A percentile compares a stretch with the other conserved stretches of the same genome.
Conservation (phyloP, 129 eudicot species). For the Oenanthe sinensis region DNA sequence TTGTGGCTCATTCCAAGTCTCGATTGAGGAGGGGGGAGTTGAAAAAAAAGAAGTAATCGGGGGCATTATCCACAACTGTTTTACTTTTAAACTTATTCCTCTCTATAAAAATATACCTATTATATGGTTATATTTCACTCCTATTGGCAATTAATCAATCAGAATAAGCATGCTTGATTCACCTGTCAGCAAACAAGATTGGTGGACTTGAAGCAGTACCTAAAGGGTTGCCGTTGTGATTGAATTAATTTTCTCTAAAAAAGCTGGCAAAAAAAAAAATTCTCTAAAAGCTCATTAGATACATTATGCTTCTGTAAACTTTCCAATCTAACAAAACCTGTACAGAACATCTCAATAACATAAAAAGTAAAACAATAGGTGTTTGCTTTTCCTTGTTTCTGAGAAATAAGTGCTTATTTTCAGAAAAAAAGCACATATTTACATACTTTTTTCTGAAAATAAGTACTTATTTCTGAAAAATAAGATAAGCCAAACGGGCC, state of each 20-base stretch:
- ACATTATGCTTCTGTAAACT: not conserved
- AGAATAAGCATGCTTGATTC: not conserved
- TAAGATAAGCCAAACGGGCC: no score
- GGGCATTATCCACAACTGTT: not conserved
- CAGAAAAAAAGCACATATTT: no score
- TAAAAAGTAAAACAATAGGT: no score
- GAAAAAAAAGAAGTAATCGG: not conserved
- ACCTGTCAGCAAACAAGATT: not conserved
- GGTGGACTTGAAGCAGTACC: not conserved
- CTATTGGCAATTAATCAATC: not conserved
- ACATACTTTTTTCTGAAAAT: no score
- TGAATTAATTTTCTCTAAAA: no score
- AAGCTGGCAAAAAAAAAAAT: no score
- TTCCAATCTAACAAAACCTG: not conserved
- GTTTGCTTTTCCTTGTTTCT: no score
- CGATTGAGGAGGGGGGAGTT: not conserved
- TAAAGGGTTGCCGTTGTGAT: not conserved
- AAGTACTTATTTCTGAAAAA: no score
- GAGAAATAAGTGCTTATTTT: no score
- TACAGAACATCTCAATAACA: not conserved
- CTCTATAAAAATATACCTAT: not conserved
- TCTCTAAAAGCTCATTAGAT: not conserved
- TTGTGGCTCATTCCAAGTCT: not conserved
- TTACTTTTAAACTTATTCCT: not conserved
- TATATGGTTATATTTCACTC: not conserved